Evolutionary conservation across 495 filamentous ascomycete genomes (phyloP).

Genomic region (Aspergillus incahuasiensis): DNA sequence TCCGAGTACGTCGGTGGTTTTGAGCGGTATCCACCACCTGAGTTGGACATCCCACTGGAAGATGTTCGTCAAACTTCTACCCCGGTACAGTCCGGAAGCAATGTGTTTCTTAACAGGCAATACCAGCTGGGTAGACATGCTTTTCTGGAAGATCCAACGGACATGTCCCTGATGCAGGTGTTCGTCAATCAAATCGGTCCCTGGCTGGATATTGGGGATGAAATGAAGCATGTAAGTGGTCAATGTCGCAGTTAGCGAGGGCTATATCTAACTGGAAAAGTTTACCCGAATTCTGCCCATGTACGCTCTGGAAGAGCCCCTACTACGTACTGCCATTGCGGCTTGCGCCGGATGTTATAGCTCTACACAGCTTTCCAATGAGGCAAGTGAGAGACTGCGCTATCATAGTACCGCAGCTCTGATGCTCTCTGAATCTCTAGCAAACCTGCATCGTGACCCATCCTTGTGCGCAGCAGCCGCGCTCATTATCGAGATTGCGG

Average conservation of each 20-base stretch:
- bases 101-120: slow-evolving; percentile 27
- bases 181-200: slow-evolving; percentile 88
- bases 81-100: slow-evolving; percentile 26
- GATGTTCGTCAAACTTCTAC: slow-evolving; percentile 16
- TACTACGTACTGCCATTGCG: slow-evolving; percentile 87
- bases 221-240: slow-evolving; percentile 67
- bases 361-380: slow-evolving; percentile 60
- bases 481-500: slow-evolving; percentile 84
- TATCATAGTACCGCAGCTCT: slow-evolving; percentile 82
- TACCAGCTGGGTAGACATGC: slow-evolving; percentile 33
- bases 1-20: slow-evolving; percentile 85
- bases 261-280: slow-evolving; percentile 36
- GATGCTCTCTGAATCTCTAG: slow-evolving; percentile 64
- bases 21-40: slow-evolving; percentile 62
- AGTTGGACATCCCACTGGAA: slow-evolving; percentile 30
- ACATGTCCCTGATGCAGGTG: slow-evolving; percentile 79
- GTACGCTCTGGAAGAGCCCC: slow-evolving; percentile 74
- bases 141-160: slow-evolving; percentile 66
- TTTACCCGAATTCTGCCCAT: slow-evolving; percentile 81
- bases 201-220: slow-evolving; percentile 93
- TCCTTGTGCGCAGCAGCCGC: slow-evolving; percentile 86
- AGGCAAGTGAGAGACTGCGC: slow-evolving; percentile 69
- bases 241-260: no score
- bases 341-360: slow-evolving; percentile 86
- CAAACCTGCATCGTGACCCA: slow-evolving; percentile 78